Evolutionary conservation across 192 early-diverging fungal species (phyloP).

Genomic region (Tieghemiomyces parasiticus): DNA sequence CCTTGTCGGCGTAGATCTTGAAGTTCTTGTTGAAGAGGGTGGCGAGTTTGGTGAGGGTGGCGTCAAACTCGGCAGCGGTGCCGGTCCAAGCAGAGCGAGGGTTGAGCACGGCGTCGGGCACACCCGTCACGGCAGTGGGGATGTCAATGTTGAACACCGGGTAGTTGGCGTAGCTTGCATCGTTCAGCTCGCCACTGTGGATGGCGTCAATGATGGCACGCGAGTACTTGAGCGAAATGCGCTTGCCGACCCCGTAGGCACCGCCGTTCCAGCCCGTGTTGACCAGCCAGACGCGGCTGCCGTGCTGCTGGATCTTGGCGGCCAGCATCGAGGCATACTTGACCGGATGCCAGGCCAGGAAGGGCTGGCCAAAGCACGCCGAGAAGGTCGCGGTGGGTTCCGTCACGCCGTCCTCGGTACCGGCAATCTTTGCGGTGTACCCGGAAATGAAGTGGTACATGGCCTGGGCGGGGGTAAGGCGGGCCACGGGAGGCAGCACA

Average conservation of each 20-base stretch:
- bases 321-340: slow-evolving; percentile 96
- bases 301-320: slow-evolving; percentile 80
- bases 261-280: slow-evolving; percentile 98
- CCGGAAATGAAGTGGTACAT: slow-evolving; percentile 98
- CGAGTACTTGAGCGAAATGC: slow-evolving; percentile 91
- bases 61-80: slow-evolving; percentile 39
- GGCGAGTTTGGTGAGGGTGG: slow-evolving; percentile 61
- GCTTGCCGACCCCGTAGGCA: slow-evolving; percentile 74
- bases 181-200: slow-evolving; percentile 81
- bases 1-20: slow-evolving; percentile 62
- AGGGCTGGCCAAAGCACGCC: slow-evolving; percentile 90
- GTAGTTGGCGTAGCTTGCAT: slow-evolving; percentile 71
- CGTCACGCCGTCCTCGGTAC: slow-evolving; percentile 87
- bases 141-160: slow-evolving; percentile 79
- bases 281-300: slow-evolving; percentile 82
- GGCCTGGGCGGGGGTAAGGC: slow-evolving; percentile 72
- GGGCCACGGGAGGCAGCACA: slow-evolving; percentile 83
- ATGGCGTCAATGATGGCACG: slow-evolving; percentile 96
- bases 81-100: slow-evolving; percentile 80
- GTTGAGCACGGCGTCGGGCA: slow-evolving; percentile 75
- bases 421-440: slow-evolving; percentile 96
- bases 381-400: slow-evolving; percentile 90
- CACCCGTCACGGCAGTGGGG: slow-evolving; percentile 59
- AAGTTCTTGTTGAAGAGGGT: slow-evolving; percentile 84
- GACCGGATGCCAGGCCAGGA: slow-evolving; percentile 90